Conservation (phyloP, 2,329 filamentous ascomycete genomes). For the Aureobasidium musti region DNA sequence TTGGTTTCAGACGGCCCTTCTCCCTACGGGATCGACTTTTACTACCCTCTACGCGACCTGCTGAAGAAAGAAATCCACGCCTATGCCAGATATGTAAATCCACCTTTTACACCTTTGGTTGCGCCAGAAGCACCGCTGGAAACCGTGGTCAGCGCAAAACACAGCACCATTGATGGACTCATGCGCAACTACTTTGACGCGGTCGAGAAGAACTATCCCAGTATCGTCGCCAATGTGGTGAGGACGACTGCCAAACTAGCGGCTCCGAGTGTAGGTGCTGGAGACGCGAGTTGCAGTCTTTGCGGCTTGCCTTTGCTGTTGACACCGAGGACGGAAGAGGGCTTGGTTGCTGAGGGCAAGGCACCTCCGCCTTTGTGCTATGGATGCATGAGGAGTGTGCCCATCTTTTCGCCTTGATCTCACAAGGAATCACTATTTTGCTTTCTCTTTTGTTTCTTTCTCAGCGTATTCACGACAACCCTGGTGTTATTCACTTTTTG, state of each 20-base stretch:
- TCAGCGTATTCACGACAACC: conserved; percentile 1
- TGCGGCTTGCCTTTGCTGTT: conserved; percentile 69
- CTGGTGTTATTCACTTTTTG: background rate
- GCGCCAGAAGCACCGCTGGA: conserved; percentile 40
- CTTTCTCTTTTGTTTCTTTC: background rate
- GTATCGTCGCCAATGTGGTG: conserved; percentile 93
- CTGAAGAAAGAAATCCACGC: conserved; percentile 75
- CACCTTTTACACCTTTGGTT: conserved; percentile 44
- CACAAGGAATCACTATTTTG: background rate
- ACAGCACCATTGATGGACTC: conserved; percentile 86
- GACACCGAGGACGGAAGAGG: conserved; percentile 41
- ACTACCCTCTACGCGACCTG: conserved; percentile 82
- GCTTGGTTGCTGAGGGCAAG: conserved; percentile 37
- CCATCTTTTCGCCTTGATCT: conserved; percentile 30
- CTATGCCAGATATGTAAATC: conserved; percentile 55
- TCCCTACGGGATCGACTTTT: conserved; percentile 61
- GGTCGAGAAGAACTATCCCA: conserved; percentile 83
- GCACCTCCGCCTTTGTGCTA: conserved; percentile 60
- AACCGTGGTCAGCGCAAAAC: conserved; percentile 63
- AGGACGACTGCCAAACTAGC: conserved; percentile 83
- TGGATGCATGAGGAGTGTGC: conserved; percentile 66
- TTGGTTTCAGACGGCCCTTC: conserved; percentile 73
- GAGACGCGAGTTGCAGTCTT: conserved; percentile 58
- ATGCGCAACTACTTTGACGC: conserved; percentile 86
- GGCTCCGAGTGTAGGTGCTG: conserved; percentile 45